Conservation (phyloP, 768 basidiomycete species). For the Cyathus striatus region DNA sequence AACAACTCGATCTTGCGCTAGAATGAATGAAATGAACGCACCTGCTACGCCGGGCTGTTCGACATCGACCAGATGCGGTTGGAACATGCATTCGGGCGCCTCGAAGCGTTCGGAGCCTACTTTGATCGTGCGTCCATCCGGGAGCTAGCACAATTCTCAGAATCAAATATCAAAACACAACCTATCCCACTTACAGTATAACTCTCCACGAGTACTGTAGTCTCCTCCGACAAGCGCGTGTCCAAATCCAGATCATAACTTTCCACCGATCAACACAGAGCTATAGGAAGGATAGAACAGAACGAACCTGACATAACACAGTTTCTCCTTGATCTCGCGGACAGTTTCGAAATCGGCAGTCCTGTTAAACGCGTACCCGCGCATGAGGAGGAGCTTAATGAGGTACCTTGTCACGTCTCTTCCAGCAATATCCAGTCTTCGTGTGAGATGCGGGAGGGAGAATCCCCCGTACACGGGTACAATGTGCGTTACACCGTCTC, state of each 20-base stretch:
- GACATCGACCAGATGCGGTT: conserved; percentile 94
- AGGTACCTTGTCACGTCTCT: conserved; percentile 97
- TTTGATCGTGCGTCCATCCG: conserved; percentile 94
- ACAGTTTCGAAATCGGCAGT: conserved; percentile 99
- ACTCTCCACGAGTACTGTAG: conserved; percentile 91
- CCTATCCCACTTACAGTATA: conserved; percentile 67
- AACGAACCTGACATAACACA: conserved; percentile 93
- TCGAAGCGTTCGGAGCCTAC: conserved; percentile 98
- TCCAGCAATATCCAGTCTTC: conserved; percentile 94
- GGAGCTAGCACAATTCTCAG: conserved; percentile 48
- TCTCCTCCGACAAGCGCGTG: conserved; percentile 90
- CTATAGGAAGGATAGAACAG: too few relatives aligned
- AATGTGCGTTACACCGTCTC: conserved; percentile 98
- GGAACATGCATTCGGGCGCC: conserved; percentile 99
- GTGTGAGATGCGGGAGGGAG: conserved; percentile 90
- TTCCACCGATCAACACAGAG: too few relatives aligned
- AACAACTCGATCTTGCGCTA: too few relatives aligned
- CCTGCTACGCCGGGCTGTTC: conserved; percentile 97
- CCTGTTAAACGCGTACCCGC: conserved; percentile 99
- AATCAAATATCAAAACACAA: conserved; percentile 6
- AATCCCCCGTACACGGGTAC: conserved; percentile 98
- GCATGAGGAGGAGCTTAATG: conserved; percentile 98
- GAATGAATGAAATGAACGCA: too few relatives aligned
- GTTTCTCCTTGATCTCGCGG: conserved; percentile 96
- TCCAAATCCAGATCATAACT: conserved; percentile 98